A percentile compares a stretch with the other conserved stretches of the same genome.
phyloP scores from a whole-genome alignment of 1,139 yeast genomes.

The Saccharomyces hybrid region DNA sequence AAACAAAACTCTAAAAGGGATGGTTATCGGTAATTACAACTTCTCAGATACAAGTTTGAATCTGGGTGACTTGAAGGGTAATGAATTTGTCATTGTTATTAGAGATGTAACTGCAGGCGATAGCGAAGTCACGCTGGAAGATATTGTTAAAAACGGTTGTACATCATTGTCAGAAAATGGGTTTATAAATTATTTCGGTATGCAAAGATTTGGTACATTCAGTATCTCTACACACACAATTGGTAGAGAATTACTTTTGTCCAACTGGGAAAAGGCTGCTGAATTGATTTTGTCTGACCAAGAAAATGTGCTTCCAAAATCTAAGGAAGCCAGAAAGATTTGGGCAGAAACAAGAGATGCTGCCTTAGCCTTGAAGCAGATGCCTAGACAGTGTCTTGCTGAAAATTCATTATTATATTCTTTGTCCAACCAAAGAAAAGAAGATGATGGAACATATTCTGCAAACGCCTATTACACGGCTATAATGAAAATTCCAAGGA shows the following conservation, averaged over 20 bases:
- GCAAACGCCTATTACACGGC: constrained; percentile 59
- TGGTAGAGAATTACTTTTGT: constrained; percentile 64
- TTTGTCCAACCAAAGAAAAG: constrained; percentile 42
- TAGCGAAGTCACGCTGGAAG: constrained; percentile 28
- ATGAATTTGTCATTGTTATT: constrained; percentile 77
- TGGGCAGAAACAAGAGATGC: constrained; percentile 79
- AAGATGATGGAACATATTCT: constrained; percentile 41
- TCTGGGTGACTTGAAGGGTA: constrained; percentile 80
- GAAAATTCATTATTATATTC: constrained; percentile 65
- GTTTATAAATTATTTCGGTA: constrained; percentile 87
- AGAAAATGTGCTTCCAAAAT: constrained; percentile 72
- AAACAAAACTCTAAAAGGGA: constrained; percentile 66
- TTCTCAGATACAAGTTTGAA: constrained; percentile 58
- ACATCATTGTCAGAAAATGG: constrained; percentile 58
- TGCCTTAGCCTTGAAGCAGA: constrained; percentile 49
- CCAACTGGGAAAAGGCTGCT: constrained; percentile 74
- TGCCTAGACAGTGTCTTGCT: constrained; percentile 86
- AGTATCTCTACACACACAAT: constrained; percentile 82
- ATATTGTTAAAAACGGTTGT: constrained; percentile 46
- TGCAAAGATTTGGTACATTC: constrained; percentile 96
- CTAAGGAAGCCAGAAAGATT: constrained; percentile 68
- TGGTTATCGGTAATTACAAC: constrained; percentile 67
- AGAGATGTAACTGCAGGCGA: constrained; percentile 49
- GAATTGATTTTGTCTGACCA: constrained; percentile 78
- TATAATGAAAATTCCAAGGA: constrained; percentile 87